Conservation (phyloP, 1,284 basidiomycete genomes). For the Thecaphora thlaspeos region DNA sequence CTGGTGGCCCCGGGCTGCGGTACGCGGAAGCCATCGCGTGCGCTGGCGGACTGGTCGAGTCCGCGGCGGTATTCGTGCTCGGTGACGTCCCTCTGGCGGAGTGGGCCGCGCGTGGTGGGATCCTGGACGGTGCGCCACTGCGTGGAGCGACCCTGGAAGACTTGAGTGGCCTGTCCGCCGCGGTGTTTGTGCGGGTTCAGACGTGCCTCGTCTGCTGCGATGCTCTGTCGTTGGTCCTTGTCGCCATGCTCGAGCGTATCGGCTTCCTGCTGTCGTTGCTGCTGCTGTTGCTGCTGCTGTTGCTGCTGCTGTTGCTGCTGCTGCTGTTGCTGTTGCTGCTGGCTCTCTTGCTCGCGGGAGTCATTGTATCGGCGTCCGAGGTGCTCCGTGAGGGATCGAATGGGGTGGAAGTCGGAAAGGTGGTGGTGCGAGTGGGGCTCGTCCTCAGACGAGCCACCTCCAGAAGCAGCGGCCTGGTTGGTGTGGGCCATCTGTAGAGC, state of each 20-base stretch:
- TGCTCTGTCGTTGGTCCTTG: background rate
- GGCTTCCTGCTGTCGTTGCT: background rate
- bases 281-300: no score
- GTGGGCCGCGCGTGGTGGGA: background rate
- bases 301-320: background rate
- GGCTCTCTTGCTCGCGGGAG: background rate
- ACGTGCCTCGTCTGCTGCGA: background rate
- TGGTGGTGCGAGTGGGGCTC: background rate
- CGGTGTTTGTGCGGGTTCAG: background rate
- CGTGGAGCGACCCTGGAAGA: background rate
- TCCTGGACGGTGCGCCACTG: constrained; percentile 1
- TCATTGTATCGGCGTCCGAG: background rate
- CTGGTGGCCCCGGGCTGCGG: background rate
- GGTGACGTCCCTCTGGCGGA: constrained; percentile 1
- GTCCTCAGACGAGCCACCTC: no score
- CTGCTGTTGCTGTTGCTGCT: background rate
- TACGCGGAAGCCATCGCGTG: background rate
- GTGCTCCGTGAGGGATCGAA: background rate
- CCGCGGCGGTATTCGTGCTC: constrained; percentile 2
- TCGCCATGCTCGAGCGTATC: background rate
- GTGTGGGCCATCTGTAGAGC: no score
- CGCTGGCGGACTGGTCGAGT: constrained; percentile 1
- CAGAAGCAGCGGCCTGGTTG: no score
- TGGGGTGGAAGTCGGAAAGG: background rate
- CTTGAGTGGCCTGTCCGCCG: background rate